Evolutionary conservation across 1,139 yeast species (phyloP).

Genomic region (Kodamaea plutei): DNA sequence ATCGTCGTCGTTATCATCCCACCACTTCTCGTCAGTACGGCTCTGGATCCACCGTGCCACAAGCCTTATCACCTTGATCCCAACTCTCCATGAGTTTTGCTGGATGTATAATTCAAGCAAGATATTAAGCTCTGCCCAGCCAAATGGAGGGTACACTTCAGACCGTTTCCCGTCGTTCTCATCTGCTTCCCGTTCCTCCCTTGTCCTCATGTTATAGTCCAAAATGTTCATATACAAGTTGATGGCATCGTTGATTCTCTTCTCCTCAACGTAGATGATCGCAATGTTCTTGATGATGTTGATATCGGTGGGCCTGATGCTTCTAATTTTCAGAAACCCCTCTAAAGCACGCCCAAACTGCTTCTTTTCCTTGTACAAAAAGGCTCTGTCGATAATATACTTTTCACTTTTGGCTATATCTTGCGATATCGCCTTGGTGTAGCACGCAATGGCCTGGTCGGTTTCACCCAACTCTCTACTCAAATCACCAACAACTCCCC

Average conservation of each 20-base stretch:
- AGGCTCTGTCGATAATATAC: slow-evolving; percentile 57
- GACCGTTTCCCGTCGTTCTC: neutral
- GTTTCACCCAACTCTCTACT: slow-evolving; percentile 67
- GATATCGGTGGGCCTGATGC: slow-evolving; percentile 57
- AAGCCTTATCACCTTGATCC: slow-evolving; percentile 60
- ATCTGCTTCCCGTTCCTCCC: slow-evolving; percentile 16
- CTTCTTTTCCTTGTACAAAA: slow-evolving; percentile 60
- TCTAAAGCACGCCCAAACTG: slow-evolving; percentile 72
- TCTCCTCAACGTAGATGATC: slow-evolving; percentile 68
- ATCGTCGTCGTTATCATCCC: slow-evolving; percentile 78
- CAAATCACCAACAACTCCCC: slow-evolving; percentile 80
- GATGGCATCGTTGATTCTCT: slow-evolving; percentile 76
- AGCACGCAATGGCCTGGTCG: slow-evolving; percentile 82
- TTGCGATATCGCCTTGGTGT: slow-evolving; percentile 64
- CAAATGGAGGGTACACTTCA: slow-evolving; percentile 46
- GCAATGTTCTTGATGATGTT: slow-evolving; percentile 71
- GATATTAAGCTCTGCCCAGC: slow-evolving; percentile 86
- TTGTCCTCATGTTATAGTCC: slow-evolving; percentile 50
- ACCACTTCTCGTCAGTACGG: slow-evolving; percentile 68
- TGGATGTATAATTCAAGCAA: slow-evolving; percentile 73
- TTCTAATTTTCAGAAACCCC: slow-evolving; percentile 62
- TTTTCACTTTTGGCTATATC: slow-evolving; percentile 49
- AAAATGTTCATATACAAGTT: slow-evolving; percentile 66
- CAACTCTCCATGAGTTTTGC: slow-evolving; percentile 60
- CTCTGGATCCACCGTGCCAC: slow-evolving; percentile 82